Evolutionary conservation across 2,329 filamentous ascomycete species (phyloP), one percentile per base, ranked within the genome.

Genomic region (Aureobasidium lini): DNA sequence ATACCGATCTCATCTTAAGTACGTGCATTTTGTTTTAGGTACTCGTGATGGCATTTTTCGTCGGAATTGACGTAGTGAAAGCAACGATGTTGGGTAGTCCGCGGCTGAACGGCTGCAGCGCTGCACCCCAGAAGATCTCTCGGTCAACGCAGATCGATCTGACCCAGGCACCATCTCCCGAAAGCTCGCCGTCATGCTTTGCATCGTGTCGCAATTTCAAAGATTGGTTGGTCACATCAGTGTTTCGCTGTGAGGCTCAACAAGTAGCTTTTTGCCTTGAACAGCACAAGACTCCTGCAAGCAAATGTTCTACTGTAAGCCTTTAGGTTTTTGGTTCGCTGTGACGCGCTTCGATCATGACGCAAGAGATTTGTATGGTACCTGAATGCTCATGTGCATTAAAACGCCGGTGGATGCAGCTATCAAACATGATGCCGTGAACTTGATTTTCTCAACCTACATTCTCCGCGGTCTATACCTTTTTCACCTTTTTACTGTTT

Each of bases 101-200:
- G 39, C 32, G 40, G 40, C 31, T 57, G 50, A 54, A 40, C 48
- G 48, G 48, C 48, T 52, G 34, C 34, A 9, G 23, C 23, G 23
- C 34, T 42, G 50, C 50, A 54, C 50, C 50, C 50, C 50, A 43
- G 50, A 32, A 32, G 49, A 52, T 52, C 49, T 50, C 47, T 50
- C 34, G 36, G 23, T 10, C 34, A 29, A 32, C 6, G 18, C 32
- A 16, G 18, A 18, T 34, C 29, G 28, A 23, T 23, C 23, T n/a
- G 23, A 4, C 9, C 16, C 36, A 18, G 39, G 50, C 3, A 54
- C 10, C 39, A 23, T 23, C 16, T 23, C 18, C 18, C 16, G 13
- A 10, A 48, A 28, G 4, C 28, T 44, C 32, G 15, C 31, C 42
- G 37, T 36, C 13, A 57, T 42, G 18, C 6, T 28, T 16, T 37